Evolutionary conservation across 768 basidiomycete species (phyloP), one percentile per base, ranked within the genome.

Genomic region (Amanita polypyramis): DNA sequence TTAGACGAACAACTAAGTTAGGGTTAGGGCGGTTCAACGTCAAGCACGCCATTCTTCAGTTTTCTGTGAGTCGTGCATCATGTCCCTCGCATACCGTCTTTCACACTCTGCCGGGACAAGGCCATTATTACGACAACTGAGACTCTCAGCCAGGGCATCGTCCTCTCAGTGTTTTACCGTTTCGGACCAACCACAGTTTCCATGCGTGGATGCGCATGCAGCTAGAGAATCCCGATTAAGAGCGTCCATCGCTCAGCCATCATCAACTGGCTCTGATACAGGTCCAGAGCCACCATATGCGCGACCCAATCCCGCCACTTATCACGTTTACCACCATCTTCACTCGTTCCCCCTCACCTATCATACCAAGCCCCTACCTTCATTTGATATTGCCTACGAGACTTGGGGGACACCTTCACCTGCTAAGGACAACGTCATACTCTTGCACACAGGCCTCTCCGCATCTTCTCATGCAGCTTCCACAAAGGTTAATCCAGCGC

Each of bases 391-490:
- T 50, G 96, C 96, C 0, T 99, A 98, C 73, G 96, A 99, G 69
- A 90, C 96, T 0, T 99, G 96, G 96, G 96, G 96, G 2, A 79
- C 77, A 1, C 82, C 98, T 37, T 86, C 87, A 19, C 70, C 84
- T 0, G 56, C 67, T 5, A 75, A 73, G 37, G 84, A 91, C 62
- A 98, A 99, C 59, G 95, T 77, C 42, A 93, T 99, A 42, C 80
- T 99, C 10, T 76, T 99, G 9, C 94, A 97, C 58, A 99, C 96
- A 0, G 96, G 96, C 14, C 76, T 99, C 2, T 94, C 90, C 9
- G 96, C 94, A 0, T 94, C 91, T 1, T 96, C 93, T 0, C 96
- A 99, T 66, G 91, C 93, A 0, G 88, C 91, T 2, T 82, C 87
- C 17, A 92, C 92, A 0, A 58, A 70, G 3, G 62, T 69, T 3